Base-by-base conservation (phyloP, 2,329 filamentous ascomycete genomes). In the Diplodia mutila region DNA sequence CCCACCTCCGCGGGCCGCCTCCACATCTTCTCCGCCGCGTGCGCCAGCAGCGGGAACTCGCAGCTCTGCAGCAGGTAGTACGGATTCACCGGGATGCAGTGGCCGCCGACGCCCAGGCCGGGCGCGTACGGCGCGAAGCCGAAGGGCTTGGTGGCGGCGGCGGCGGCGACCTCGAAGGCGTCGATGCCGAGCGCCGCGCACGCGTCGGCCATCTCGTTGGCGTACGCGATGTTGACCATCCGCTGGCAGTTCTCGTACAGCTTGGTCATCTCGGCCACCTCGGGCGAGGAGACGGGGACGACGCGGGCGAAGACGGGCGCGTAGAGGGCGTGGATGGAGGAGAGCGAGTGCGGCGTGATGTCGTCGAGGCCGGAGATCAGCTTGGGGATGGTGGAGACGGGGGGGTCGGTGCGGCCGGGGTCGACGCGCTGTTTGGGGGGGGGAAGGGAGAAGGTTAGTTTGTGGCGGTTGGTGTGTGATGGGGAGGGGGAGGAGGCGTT, bases 261-360 rank as follows among this genome's bases (percentile, higher is more conserved):
- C 75, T 87, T 87, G 69, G 81, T 85, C 83, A 87, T 86, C 74
- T 87, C 85, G 2, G 85, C 85, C 0, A 86, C 84, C 70, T 87
- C 85, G 1, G 85, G 84, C 34, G 74, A 75, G 8, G 83, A 84
- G 29, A 86, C 84, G 0, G 81, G 78, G 11, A 86, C 77, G 4
- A 86, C 76, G 0, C 75, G 73, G 59, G 84, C 76, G 69, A 86
- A 86, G 1, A 81, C 82, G n/a, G 73, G 72, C 1, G 76, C 76
- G 72, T 87, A 87, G 4, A 86, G 74, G 4, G 73, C 70, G 6
- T 73, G 68, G 66, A 87, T 85, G 34, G 78, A 75, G 8, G 79
- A 72, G 1, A 85, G 75, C 0, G 84, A 85, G 16, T 80, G 80
- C 0, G 82, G 80, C 0, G 79, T 78, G 3, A 76, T 72, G 70